phyloP scores from a whole-genome alignment of 805 yeast genomes.

The Candida cerambycidarum region DNA sequence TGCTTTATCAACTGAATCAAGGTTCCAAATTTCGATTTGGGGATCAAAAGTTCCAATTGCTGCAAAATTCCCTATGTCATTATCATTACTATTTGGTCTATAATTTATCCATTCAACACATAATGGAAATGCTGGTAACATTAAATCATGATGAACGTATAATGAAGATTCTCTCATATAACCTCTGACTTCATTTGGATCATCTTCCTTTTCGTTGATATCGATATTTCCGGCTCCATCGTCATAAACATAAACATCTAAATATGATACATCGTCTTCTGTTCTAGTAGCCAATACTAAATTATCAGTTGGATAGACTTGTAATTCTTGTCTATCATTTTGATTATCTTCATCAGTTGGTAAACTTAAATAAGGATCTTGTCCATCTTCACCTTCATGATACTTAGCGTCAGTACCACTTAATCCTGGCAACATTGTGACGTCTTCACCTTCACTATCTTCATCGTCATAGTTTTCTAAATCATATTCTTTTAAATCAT shows the following conservation, averaged over 20 bases:
- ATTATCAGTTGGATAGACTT: slow-evolving; percentile 87
- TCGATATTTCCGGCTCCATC: slow-evolving; percentile 88
- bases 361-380: slow-evolving; percentile 62
- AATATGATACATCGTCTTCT: slow-evolving; percentile 88
- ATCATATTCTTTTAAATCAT: slow-evolving; percentile 85
- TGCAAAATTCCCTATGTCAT: slow-evolving; percentile 79
- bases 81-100: slow-evolving; percentile 50
- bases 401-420: slow-evolving; percentile 57
- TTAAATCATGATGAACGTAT: slow-evolving; percentile 93
- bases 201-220: slow-evolving; percentile 66
- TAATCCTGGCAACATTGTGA: slow-evolving; percentile 72
- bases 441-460: slow-evolving; percentile 55
- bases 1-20: slow-evolving; percentile 88
- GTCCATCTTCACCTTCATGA: slow-evolving; percentile 47
- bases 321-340: slow-evolving; percentile 82
- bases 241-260: slow-evolving; percentile 93
- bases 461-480: slow-evolving; percentile 81
- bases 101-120: slow-evolving; percentile 94
- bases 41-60: slow-evolving; percentile 98
- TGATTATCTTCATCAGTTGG: slow-evolving; percentile 61
- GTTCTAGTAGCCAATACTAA: slow-evolving; percentile 89
- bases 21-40: slow-evolving; percentile 94
- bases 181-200: slow-evolving; percentile 75
- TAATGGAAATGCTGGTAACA: slow-evolving; percentile 96
- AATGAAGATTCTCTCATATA: slow-evolving; percentile 69